Evolutionary conservation across 176 grass and related monocot species (phyloP), one percentile per base, ranked within the genome.

Genomic region (Stipa capillata): DNA sequence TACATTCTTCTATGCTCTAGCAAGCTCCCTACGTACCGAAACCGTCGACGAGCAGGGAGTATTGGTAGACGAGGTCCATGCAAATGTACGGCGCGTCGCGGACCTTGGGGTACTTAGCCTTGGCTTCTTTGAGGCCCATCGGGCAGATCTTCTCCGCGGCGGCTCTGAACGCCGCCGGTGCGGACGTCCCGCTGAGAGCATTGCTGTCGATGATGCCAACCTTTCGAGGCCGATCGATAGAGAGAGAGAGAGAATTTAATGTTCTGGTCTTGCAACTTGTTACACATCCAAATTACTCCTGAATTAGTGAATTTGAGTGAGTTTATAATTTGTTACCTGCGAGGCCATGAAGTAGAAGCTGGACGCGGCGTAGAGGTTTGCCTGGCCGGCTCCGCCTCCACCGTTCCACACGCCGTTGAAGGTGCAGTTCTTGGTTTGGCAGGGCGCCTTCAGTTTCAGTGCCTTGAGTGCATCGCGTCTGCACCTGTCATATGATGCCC

Each of bases 31-130:
- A n/a, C n/a, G n/a, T n/a, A n/a, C 90, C 69, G 20, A 89, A 89
- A 11, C 90, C 90, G 9, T 86, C 78, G 0, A 85, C 86, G 11
- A 93, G 87, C 34, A 93, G 51, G 6, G 76, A 55, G 65, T 89
- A 89, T 6, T 81, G 80, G 33, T 89, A 84, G 1, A 76, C 23
- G 21, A 91, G 69, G 52, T 88, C 82, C 82, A 91, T 85, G 72
- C 82, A 85, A 2, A 88, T 2, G 71, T 81, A 91, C 2, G 89
- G 81, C 27, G 33, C 24, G 16, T 74, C 42, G 4, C 1, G 4
- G 2, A 52, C 48, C 8, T 50, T 69, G 6, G 78, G 84, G 59
- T 82, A 87, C 2, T 18, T 43, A 1, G 59, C 14, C 24, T 13
- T 55, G 4, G 78, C 85, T 21, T 87, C 69, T 15, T 74, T 2